A percentile compares a stretch with the other conserved stretches of the same genome.
phyloP scores from a whole-genome alignment of 2,329 filamentous ascomycete species.

The Pestalotiopsis sp. region DNA sequence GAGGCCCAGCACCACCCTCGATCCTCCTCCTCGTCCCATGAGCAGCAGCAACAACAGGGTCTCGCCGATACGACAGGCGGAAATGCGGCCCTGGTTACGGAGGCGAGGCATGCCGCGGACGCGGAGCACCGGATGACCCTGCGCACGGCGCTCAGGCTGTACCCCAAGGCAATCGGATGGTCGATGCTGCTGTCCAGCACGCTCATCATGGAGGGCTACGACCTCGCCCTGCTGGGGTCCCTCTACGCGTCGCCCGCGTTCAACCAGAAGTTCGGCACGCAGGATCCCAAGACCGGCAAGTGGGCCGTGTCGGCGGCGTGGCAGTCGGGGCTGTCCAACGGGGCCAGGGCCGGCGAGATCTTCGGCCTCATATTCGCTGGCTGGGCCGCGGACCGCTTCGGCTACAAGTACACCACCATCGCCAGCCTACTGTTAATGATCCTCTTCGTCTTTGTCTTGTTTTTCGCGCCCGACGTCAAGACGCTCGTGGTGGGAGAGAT shows the following conservation, averaged over 20 bases:
- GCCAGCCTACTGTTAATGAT: slow-evolving; percentile 48
- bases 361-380: slow-evolving; percentile 59
- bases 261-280: slow-evolving; percentile 48
- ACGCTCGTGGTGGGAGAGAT: slow-evolving; percentile 53
- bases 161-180: slow-evolving; percentile 52
- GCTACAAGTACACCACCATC: slow-evolving; percentile 54
- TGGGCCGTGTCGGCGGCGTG: slow-evolving; percentile 56
- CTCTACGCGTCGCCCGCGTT: slow-evolving; percentile 51
- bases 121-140: slow-evolving; percentile 46
- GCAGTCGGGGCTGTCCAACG: slow-evolving; percentile 60
- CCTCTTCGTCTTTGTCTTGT: slow-evolving; percentile 54
- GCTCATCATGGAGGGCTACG: slow-evolving; percentile 56
- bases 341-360: slow-evolving; percentile 56
- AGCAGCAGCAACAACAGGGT: background rate
- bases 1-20: background rate
- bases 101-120: slow-evolving; percentile 44
- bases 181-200: slow-evolving; percentile 48
- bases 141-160: slow-evolving; percentile 41
- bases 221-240: slow-evolving; percentile 51
- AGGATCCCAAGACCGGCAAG: slow-evolving; percentile 33
- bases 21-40: too few species aligned
- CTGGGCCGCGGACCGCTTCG: slow-evolving; percentile 51
- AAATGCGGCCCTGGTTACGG: slow-evolving; percentile 27
- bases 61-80: background rate
- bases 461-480: slow-evolving; percentile 52